Evolutionary conservation across 2,329 filamentous ascomycete species (phyloP), one percentile per base, ranked within the genome.

Genomic region (Proliferodiscus dingleyae): DNA sequence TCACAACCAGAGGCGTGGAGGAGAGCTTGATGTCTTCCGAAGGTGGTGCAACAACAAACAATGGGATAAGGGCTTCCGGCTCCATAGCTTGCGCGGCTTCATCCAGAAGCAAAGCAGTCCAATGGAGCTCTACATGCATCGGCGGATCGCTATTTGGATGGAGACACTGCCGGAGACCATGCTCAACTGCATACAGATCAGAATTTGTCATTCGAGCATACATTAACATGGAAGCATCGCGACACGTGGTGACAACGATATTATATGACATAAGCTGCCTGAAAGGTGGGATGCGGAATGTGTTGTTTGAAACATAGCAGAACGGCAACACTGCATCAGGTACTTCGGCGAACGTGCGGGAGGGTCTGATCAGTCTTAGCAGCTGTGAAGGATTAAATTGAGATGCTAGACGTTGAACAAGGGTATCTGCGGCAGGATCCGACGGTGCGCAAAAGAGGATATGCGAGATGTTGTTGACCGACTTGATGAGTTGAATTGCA

Each of bases 11-110:
- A 7, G 52, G 50, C 13, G 24, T 38, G 23, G 41, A 38, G 28
- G 29, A 26, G 5, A 52, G 38, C n/a, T 44, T 43, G 22, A 24
- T n/a, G 7, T 32, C 34, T 21, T 43, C 23, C 1, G 40, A 11
- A 15, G 51, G 51, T 28, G 50, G 50, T 16, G 52, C 45, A 19
- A 52, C 44, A 34, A 54, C n/a, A 16, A 43, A 40, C 11, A 54
- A 43, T 9, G 52, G 50, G 5, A 54, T 46, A 2, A 54, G 34
- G 22, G 52, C 47, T 34, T 54, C 52, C 18, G 50, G 47, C 24
- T 54, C 52, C 29, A 51, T 49, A 4, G 50, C 50, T 49, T 54
- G 52, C 40, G 52, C 52, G 2, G 52, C 49, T 40, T 54, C 52
- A 22, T 54, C 52, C 1, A 54, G 51, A 5, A 54, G 37, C 7